phyloP scores from a whole-genome alignment of 2,329 filamentous ascomycete genomes.

The Nannizziopsis arthrosporioides region DNA sequence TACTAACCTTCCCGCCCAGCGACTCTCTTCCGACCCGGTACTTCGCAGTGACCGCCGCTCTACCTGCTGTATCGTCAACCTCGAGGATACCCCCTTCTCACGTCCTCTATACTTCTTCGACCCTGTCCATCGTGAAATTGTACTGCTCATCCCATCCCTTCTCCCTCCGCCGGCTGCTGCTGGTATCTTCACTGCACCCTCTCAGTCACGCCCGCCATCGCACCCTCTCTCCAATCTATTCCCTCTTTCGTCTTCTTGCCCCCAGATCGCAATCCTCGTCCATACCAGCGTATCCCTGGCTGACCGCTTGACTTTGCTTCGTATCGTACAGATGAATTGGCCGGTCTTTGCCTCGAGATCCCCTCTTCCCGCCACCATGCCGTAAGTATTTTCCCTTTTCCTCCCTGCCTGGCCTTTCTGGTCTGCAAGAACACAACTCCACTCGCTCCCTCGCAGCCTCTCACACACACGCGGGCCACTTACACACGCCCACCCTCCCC shows the following conservation, averaged over 20 bases:
- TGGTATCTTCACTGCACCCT: background rate
- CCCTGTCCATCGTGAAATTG: constrained; percentile 6
- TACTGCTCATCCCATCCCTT: constrained; percentile 5
- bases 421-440: background rate
- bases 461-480: constrained; percentile 13
- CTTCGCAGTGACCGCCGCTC: constrained; percentile 6
- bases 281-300: constrained; percentile 14
- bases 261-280: constrained; percentile 6
- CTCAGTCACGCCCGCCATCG: background rate
- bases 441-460: constrained; percentile 12
- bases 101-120: constrained; percentile 6
- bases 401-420: constrained; percentile 1
- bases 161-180: background rate
- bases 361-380: constrained; percentile 19
- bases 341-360: constrained; percentile 16
- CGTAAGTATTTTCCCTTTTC: constrained; percentile 14
- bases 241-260: background rate
- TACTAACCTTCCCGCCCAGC: constrained; percentile 1
- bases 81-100: constrained; percentile 6
- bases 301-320: constrained; percentile 12
- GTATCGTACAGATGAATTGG: constrained; percentile 20
- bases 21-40: constrained; percentile 4
- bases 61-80: constrained; percentile 8
- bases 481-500: constrained; percentile 7
- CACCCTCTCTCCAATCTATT: too few relatives aligned